Base-by-base conservation (phyloP, 2,329 filamentous ascomycete genomes). In the Penicillium sp. region DNA sequence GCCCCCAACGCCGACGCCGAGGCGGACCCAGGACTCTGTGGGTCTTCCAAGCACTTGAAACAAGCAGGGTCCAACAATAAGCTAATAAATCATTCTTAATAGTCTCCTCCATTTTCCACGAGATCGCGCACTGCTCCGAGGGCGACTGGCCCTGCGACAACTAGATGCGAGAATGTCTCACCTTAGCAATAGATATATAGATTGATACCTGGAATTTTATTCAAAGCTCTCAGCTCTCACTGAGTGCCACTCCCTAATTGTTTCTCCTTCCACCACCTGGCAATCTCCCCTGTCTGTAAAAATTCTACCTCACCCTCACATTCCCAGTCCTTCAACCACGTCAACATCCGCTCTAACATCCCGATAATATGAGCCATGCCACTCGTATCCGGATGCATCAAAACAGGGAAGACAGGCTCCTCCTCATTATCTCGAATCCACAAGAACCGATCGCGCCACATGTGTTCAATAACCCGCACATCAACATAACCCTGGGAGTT, bases 361-460 rank as follows among this genome's bases (percentile, higher is more conserved):
- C 82, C 82, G 64, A 85, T 81, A 1, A 87, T 78, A 75, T 86
- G 84, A 47, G 83, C 82, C 81, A 85, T 84, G 0, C 84, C 84
- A 65, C 79, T 84, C 3, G 81, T 85, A 71, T 85, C 83, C 0
- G 83, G 83, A 71, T 85, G 83, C 64, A 85, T 67, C 3, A 85
- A 71, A 19, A 85, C 66, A 19, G 80, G 79, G 52, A 84, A 84
- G 0, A 84, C 70, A 29, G 69, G 65, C 16, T 72, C 68, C n/a
- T 65, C 65, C 33, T 74, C 73, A 31, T 79, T 75, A 49, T 79
- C 74, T 55, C 76, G 76, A n/a, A 86, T 72, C 77, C 79, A 87
- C 58, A 81, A 75, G 62, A 87, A 85, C 13, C 82, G 78, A 63
- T 86, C 84, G 63, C 77, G 81, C 85, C 85, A 87, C 75, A 87